Evolutionary conservation across 2,329 filamentous ascomycete genomes (phyloP), one percentile per base, ranked within the genome.

Genomic region (Alternaria consortialis): DNA sequence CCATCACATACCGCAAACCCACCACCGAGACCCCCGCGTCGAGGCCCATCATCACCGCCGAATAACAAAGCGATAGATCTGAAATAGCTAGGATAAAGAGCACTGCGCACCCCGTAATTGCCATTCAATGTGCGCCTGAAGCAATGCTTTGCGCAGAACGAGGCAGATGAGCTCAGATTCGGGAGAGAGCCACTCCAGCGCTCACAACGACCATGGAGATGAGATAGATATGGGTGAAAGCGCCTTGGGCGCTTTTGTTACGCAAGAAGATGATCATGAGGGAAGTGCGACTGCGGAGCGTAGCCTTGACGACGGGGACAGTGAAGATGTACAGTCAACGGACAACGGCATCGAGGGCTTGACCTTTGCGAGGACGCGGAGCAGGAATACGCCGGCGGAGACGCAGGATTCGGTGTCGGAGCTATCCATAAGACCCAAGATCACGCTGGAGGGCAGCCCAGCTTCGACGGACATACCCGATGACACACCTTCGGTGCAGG

Each of bases 401-500:
- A 67, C 70, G 5, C 68, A 73, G 9, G 68, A 68, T 23, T 65
- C 67, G 11, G 56, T 61, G 27, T 73, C 70, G 27, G 68, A 74
- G 17, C 47, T 68, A 9, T 58, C 69, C 5, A 64, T 66, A 20
- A 63, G 64, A 8, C 63, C 67, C 5, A 53, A 37, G 23, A 32
- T 58, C 25, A 62, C 60, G 43, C 65, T 65, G 17, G 71, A 72
- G 23, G 87, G 86, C 44, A 96, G 92, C 72, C 90, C 90, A 7
- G 84, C 86, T 52, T 93, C 91, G 13, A 77, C 88, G 58, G 97
- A 93, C 5, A 89, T 88, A 27, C 91, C 92, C 20, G 93, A 96
- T 73, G 91, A 97, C 76, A 90, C 92, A 8, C 92, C 92, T 25
- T 97, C 94, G 17, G 77, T 94, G 54, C 91, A 92, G 82, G 92